phyloP scores from a whole-genome alignment of 2,329 filamentous ascomycete species.

The Colletotrichum sp. region DNA sequence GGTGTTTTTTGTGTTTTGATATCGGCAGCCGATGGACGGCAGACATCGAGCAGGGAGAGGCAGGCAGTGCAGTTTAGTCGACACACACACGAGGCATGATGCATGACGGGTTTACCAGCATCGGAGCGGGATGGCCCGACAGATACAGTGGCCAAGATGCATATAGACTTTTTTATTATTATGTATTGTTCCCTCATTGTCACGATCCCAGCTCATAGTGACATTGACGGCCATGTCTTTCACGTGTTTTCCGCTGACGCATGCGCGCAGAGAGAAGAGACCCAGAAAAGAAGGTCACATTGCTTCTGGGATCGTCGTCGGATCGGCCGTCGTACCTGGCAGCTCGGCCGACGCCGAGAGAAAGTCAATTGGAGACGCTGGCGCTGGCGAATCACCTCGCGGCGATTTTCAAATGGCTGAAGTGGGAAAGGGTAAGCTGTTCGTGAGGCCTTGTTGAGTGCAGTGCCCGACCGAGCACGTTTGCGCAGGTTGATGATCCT shows the following conservation, averaged over 20 bases:
- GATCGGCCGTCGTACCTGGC: not conserved
- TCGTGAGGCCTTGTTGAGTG: not conserved
- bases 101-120: slow-evolving; percentile 10
- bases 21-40: slow-evolving; percentile 1
- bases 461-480: not conserved
- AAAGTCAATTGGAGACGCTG: not conserved
- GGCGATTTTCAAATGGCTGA: not conserved
- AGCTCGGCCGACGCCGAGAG: not conserved
- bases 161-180: slow-evolving; percentile 10
- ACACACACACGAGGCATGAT: slow-evolving; percentile 15
- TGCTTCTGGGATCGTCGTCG: not conserved
- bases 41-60: not conserved
- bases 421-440: not conserved
- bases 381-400: not conserved
- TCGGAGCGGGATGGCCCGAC: slow-evolving; percentile 9
- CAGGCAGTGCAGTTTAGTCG: not conserved
- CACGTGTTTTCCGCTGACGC: not conserved
- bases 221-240: not conserved
- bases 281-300: slow-evolving; percentile 15
- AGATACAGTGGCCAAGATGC: slow-evolving; percentile 14
- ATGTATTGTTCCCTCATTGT: not conserved
- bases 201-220: not conserved
- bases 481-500: slow-evolving; percentile 13
- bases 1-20: not conserved
- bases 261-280: not conserved